Conservation (phyloP, 345 rosid species). For the Populus pruinosa region DNA sequence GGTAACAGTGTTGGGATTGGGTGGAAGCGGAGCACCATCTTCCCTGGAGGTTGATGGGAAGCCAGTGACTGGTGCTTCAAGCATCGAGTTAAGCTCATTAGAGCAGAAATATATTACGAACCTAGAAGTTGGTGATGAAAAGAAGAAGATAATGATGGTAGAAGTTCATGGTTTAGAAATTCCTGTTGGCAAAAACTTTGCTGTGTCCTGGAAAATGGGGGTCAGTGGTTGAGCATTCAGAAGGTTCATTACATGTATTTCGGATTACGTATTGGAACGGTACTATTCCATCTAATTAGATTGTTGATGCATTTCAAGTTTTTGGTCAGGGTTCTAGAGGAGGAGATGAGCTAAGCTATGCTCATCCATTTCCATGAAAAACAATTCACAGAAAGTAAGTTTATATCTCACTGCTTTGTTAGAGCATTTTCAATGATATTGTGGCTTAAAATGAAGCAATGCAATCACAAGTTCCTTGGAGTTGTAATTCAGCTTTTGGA, state of each 20-base stretch:
- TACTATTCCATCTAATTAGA: background rate
- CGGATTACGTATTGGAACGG: background rate
- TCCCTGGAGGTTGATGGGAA: slow-evolving; percentile 51
- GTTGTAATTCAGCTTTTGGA: background rate
- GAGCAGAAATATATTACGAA: slow-evolving; percentile 43
- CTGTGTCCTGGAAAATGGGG: slow-evolving; percentile 66
- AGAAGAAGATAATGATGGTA: slow-evolving; percentile 51
- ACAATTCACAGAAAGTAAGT: background rate
- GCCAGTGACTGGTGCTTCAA: slow-evolving; percentile 11
- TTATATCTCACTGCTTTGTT: slow-evolving; percentile 5
- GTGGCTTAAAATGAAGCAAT: slow-evolving; percentile 10
- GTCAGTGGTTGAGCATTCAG: slow-evolving; percentile 6
- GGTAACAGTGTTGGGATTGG: slow-evolving; percentile 66
- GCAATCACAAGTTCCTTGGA: slow-evolving; percentile 3
- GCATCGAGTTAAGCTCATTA: slow-evolving; percentile 33
- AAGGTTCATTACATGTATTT: background rate
- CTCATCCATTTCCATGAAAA: slow-evolving; percentile 38
- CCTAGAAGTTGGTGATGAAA: slow-evolving; percentile 32
- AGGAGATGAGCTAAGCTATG: slow-evolving; percentile 37
- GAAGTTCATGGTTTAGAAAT: slow-evolving; percentile 55
- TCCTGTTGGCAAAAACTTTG: slow-evolving; percentile 67
- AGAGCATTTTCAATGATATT: slow-evolving; percentile 4
- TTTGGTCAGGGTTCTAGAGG: slow-evolving; percentile 14
- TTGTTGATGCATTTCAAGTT: slow-evolving; percentile 9
- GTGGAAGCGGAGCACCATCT: slow-evolving; percentile 38